A percentile compares a stretch with the other conserved stretches of the same genome.
Evolutionary conservation across 1,284 basidiomycete species (phyloP).

Genomic region (Mycosarcoma mackinlayi): DNA sequence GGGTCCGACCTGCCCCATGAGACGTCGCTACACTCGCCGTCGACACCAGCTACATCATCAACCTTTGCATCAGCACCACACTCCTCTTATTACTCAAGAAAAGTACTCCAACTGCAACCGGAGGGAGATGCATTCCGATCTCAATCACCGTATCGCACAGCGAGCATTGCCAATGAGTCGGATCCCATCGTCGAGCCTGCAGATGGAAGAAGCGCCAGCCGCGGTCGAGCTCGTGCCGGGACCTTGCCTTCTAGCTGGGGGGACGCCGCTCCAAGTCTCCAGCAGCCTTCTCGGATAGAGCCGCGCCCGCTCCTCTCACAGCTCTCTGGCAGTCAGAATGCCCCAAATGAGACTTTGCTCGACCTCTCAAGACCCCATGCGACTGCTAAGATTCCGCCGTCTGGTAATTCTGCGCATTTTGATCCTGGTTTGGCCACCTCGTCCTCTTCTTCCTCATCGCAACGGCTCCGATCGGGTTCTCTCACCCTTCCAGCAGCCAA

Average conservation of each 20-base stretch:
- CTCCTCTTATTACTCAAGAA: slow-evolving; percentile 17
- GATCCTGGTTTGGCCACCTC: slow-evolving; percentile 7
- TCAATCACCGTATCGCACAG: slow-evolving; percentile 24
- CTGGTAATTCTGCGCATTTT: not conserved
- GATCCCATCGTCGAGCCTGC: slow-evolving; percentile 41
- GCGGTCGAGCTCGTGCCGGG: slow-evolving; percentile 54
- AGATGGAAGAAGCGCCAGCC: slow-evolving; percentile 14
- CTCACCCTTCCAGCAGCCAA: slow-evolving; percentile 44
- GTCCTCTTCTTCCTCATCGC: slow-evolving; percentile 14
- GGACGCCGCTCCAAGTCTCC: slow-evolving; percentile 13
- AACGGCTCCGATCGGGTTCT: slow-evolving; percentile 49
- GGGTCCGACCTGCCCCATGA: slow-evolving; percentile 5
- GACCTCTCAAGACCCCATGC: slow-evolving; percentile 6
- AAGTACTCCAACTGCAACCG: slow-evolving; percentile 53
- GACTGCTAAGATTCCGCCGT: slow-evolving; percentile 3
- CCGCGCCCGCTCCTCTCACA: slow-evolving; percentile 1
- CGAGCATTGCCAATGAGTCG: slow-evolving; percentile 47
- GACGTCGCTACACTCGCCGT: slow-evolving; percentile 5
- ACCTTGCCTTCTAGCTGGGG: slow-evolving; percentile 60
- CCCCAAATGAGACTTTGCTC: not conserved
- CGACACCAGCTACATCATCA: not conserved
- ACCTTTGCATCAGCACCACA: slow-evolving; percentile 14
- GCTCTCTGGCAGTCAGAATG: not conserved
- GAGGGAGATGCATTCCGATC: slow-evolving; percentile 42
- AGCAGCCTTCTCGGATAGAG: slow-evolving; percentile 8